Evolutionary conservation across 345 rosid species (phyloP).

Genomic region (Brassica cretica): DNA sequence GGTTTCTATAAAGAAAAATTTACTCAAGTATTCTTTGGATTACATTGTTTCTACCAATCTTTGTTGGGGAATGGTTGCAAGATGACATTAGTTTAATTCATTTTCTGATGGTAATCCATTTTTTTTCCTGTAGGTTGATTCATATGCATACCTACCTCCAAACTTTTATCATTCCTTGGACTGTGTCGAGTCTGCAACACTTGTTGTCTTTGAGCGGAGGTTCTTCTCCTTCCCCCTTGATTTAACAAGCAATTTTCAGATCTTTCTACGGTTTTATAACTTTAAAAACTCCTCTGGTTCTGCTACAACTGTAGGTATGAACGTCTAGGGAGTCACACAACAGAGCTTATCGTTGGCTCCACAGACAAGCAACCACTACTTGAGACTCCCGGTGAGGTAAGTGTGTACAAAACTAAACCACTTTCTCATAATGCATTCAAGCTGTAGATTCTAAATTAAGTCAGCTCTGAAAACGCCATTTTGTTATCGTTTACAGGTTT

Average conservation of each 20-base stretch:
- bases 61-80: neutral
- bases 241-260: neutral
- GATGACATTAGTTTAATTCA: neutral
- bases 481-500: constrained; percentile 50
- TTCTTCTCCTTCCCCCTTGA: constrained; percentile 25
- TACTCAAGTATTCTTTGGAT: neutral
- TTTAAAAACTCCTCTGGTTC: neutral
- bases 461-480: neutral
- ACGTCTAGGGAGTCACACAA: constrained; percentile 46
- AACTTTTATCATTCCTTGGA: constrained; percentile 60
- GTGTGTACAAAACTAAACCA: constrained; percentile 16
- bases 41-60: neutral
- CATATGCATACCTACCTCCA: constrained; percentile 84
- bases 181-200: constrained; percentile 61
- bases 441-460: neutral
- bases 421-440: neutral
- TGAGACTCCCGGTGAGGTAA: constrained; percentile 91
- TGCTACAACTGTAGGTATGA: constrained; percentile 51
- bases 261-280: neutral
- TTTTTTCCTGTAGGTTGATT: constrained; percentile 63
- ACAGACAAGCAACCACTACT: constrained; percentile 86
- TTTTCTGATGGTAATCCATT: constrained; percentile 16
- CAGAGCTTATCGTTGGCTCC: constrained; percentile 70
- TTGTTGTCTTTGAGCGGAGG: constrained; percentile 75
- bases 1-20: constrained; percentile 8